Evolutionary conservation across 805 yeast species (phyloP).

Genomic region (Cyberlindnera bimundalis): DNA sequence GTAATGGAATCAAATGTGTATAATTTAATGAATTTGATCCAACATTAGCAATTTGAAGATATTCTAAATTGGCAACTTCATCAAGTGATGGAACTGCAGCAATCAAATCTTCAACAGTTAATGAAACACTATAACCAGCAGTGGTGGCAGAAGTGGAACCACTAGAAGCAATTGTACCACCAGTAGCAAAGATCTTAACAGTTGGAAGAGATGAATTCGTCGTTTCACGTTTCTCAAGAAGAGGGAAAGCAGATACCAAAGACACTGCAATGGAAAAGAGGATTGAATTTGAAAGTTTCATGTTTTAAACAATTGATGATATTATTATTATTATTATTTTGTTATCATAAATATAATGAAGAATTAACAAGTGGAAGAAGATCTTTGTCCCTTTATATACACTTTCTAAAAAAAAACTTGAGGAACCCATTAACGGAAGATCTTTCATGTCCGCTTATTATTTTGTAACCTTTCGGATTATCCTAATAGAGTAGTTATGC

Average conservation of each 20-base stretch:
- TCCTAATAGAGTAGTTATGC: no score
- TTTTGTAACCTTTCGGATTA: no score
- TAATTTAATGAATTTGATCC: slow-evolving; percentile 58
- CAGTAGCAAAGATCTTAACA: slow-evolving; percentile 52
- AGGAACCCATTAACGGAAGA: no score
- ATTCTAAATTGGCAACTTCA: slow-evolving; percentile 47
- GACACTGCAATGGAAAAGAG: slow-evolving; percentile 19
- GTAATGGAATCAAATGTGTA: slow-evolving; percentile 41
- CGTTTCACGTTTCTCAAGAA: slow-evolving; percentile 4
- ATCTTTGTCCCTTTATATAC: no score
- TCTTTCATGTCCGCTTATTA: no score
- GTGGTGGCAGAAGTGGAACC: slow-evolving; percentile 45
- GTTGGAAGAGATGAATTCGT: slow-evolving; percentile 21
- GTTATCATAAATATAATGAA: background rate
- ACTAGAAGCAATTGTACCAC: slow-evolving; percentile 58
- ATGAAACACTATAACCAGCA: slow-evolving; percentile 52
- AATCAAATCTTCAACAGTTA: slow-evolving; percentile 49
- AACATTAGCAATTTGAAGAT: slow-evolving; percentile 39
- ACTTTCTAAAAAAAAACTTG: no score
- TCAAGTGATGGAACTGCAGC: slow-evolving; percentile 55
- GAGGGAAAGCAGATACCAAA: slow-evolving; percentile 13
- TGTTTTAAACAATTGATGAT: slow-evolving; percentile 4
- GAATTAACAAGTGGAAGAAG: no score
- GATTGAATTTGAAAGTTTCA: slow-evolving; percentile 23
- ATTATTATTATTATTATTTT: no score